Conservation (phyloP, 306 rosid genomes). For the Trichosanthes truncata region DNA sequence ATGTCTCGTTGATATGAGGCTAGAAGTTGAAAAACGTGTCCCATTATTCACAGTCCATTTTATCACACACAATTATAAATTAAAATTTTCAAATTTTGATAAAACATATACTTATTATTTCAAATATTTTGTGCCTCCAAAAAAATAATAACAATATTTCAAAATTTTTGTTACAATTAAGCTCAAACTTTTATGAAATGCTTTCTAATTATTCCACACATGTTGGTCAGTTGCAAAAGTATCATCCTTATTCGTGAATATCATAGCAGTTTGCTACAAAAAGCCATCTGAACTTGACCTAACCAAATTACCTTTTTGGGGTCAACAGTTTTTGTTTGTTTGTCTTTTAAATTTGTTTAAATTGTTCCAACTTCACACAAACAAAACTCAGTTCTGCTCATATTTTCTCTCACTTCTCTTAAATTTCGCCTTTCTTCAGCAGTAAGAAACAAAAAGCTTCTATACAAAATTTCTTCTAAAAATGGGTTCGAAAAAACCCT, state of each 20-base stretch:
- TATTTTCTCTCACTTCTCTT: neutral
- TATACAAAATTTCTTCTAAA: neutral
- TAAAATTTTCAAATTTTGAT: neutral
- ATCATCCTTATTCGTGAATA: neutral
- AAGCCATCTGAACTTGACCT: neutral
- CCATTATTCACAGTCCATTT: neutral
- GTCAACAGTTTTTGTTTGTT: neutral
- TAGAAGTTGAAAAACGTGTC: neutral
- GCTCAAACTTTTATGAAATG: neutral
- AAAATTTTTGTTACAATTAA: neutral
- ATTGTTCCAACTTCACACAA: neutral
- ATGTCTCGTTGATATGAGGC: neutral
- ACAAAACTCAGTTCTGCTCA: neutral
- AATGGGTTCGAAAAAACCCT: constrained; percentile 16
- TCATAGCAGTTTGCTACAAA: neutral
- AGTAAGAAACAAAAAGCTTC: neutral
- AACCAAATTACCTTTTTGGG: neutral
- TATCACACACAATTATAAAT: neutral
- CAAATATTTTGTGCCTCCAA: neutral
- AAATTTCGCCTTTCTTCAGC: neutral
- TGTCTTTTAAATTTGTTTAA: neutral
- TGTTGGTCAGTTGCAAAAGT: neutral
- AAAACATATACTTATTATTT: neutral
- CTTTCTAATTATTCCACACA: neutral
- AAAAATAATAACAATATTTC: neutral